Base-by-base conservation (phyloP, 2,329 filamentous ascomycete species). In the Fusarium nisikadoi region DNA sequence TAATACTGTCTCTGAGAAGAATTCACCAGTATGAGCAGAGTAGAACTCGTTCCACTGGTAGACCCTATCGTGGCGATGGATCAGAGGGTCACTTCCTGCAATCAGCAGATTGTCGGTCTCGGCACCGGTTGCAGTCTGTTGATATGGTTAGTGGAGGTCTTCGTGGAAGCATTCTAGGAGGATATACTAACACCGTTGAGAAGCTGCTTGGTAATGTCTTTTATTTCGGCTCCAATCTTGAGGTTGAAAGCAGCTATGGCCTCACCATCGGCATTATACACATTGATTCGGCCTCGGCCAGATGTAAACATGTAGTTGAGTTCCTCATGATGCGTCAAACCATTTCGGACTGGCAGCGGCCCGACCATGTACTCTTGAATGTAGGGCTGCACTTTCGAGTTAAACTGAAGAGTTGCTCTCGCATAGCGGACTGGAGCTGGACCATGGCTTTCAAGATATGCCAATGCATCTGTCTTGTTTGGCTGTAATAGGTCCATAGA, bases 21-120 rank as follows among this genome's bases (percentile, higher is more conserved):
- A 79, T 8, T 77, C 77, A 0, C 59, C 68, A 0, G 55, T 72
- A 16, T 84, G 79, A 2, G 73, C 65, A 55, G 79, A 81, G 80
- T 82, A 84, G 70, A 86, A 86, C 4, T 82, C 80, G 56, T 84
- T 82, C 87, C 87, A 88, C 14, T 83, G 80, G 33, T 84, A 79
- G 38, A 85, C 73, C 16, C 81, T 80, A n/a, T 81, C 83, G 29
- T 78, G 78, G 8, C 82, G 78, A 36, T 84, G 83, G 81, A 41
- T 83, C 79, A 72, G n/a, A 33, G 70, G 70, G 35, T 72, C 70
- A 36, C 69, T 72, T 3, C 70, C 69, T 42, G 69, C 70, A n/a
- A 72, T 72, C 17, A 72, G 45, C 6, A 72, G 46, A 2, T 25
- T 70, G 14, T 72, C 70, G 0, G 58, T 42, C 14, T 72, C 17